Evolutionary conservation across 176 grass and related monocot species (phyloP).

Genomic region (bread wheat (Triticum aestivum)): DNA sequence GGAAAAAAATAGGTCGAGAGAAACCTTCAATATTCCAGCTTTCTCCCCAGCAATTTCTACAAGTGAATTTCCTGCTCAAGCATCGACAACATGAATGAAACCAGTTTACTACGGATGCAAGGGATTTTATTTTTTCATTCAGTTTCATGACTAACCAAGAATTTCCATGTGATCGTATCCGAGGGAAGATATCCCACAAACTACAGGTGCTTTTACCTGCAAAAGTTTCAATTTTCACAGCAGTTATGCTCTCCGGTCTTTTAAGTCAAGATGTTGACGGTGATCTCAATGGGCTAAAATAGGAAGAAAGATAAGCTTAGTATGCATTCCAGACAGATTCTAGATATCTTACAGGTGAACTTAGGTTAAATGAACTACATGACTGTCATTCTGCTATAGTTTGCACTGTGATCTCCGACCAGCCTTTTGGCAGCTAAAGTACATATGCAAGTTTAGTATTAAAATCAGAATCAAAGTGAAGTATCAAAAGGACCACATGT

Average conservation of each 20-base stretch:
- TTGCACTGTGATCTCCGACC: background rate
- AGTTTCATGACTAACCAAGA: slow-evolving; percentile 75
- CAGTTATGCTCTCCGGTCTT: slow-evolving; percentile 14
- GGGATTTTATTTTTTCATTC: slow-evolving; percentile 3
- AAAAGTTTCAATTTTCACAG: slow-evolving; percentile 36
- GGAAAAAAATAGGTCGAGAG: slow-evolving; percentile 3
- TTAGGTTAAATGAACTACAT: slow-evolving; percentile 13
- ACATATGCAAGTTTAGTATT: slow-evolving; percentile 8
- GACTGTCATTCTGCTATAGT: background rate
- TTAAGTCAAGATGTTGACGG: slow-evolving; percentile 14
- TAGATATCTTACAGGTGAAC: background rate
- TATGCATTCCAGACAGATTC: slow-evolving; percentile 2
- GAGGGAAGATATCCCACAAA: slow-evolving; percentile 94
- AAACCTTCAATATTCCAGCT: slow-evolving; percentile 92
- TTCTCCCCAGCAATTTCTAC: slow-evolving; percentile 92
- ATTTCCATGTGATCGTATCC: slow-evolving; percentile 99
- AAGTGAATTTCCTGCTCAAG: slow-evolving; percentile 79
- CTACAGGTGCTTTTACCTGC: slow-evolving; percentile 81
- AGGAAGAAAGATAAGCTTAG: background rate
- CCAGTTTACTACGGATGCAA: slow-evolving; percentile 23
- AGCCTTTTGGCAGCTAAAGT: slow-evolving; percentile 5
- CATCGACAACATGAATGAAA: background rate
- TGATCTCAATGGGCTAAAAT: background rate
- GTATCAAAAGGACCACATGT: background rate
- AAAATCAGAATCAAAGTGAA: background rate